Evolutionary conservation across 192 early-diverging fungal species (phyloP), one percentile per base, ranked within the genome.

Genomic region (Dimargaris xerosporica): DNA sequence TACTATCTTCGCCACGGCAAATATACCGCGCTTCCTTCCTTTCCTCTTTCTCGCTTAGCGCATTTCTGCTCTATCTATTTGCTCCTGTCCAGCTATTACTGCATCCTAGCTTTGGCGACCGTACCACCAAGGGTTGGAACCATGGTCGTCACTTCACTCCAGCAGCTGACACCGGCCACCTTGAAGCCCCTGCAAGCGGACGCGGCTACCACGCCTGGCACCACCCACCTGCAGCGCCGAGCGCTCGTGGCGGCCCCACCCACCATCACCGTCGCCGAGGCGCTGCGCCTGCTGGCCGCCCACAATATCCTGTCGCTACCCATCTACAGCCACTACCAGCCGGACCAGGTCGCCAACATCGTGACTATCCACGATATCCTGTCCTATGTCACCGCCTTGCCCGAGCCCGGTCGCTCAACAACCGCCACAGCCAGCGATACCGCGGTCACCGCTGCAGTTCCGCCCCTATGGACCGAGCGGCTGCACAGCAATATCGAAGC

Each of bases 361-460:
- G 72, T 83, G 17, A 78, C 74, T 45, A 62, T 78, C 15, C 66
- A 72, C 61, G 81, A 83, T 66, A 76, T 83, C 44, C 62, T 81
- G 39, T 47, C 69, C 16, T 77, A 79, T 60, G 50, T 74, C 12
- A 62, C 62, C 41, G 15, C 41, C 3, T 28, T 56, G 54, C 54
- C 54, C 29, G 34, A 30, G 1, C 54, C 54, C 29, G 12, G 16
- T 3, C 12, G 0, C 41, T 6, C 16, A 13, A 6, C 5, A 3
- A 34, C 41, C 39, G n/a, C 41, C 6, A 23, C 34, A 44, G 39
- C 58, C 17, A 17, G 34, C 9, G 26, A 6, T n/a, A 6, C 54
- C 54, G 34, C 17, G 54, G 54, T 9, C 15, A 34, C 25, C 23
- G 28, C 10, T 34, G 54, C 25, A 9, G 58, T 60, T 6, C 58